Conservation (phyloP, 2,329 filamentous ascomycete genomes). For the Arthroderma uncinatum region DNA sequence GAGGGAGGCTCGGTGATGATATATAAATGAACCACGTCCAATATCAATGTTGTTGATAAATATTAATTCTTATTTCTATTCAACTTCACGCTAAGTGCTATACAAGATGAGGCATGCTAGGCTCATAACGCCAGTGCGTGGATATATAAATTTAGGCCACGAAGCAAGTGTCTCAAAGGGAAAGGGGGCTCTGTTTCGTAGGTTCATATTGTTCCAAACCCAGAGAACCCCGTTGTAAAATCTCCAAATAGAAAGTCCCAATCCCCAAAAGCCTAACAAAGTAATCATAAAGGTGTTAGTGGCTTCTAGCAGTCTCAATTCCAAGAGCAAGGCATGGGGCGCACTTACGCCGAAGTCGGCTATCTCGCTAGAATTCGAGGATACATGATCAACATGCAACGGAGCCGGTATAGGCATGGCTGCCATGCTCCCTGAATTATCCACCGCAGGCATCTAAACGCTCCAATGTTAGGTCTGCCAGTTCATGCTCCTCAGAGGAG, state of each 20-base stretch:
- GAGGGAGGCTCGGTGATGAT: background rate
- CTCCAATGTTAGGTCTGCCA: background rate
- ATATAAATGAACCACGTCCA: background rate
- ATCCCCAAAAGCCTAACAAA: constrained; percentile 10
- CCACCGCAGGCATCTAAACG: background rate
- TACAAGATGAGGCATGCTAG: no score
- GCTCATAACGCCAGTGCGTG: no score
- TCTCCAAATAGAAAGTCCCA: constrained; percentile 15
- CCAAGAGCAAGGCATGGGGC: background rate
- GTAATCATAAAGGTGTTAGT: background rate
- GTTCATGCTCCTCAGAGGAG: no score
- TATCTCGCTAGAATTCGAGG: background rate
- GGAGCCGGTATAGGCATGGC: background rate
- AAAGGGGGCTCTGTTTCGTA: background rate
- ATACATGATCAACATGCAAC: background rate
- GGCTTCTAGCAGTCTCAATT: background rate
- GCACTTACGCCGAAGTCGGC: constrained; percentile 9
- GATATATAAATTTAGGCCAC: no score
- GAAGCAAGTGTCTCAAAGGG: no score
- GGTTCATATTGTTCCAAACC: background rate
- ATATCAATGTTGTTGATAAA: no score
- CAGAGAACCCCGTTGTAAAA: constrained; percentile 6
- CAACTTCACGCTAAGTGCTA: background rate
- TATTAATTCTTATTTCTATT: no score
- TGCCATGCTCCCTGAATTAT: background rate